Percentiles rank a stretch among this genome's conserved stretches.
These are phyloP conservation scores for Solanum paucissectum DNA, from an alignment of 257 asterid species.

Conservation along the genomic window DNA sequence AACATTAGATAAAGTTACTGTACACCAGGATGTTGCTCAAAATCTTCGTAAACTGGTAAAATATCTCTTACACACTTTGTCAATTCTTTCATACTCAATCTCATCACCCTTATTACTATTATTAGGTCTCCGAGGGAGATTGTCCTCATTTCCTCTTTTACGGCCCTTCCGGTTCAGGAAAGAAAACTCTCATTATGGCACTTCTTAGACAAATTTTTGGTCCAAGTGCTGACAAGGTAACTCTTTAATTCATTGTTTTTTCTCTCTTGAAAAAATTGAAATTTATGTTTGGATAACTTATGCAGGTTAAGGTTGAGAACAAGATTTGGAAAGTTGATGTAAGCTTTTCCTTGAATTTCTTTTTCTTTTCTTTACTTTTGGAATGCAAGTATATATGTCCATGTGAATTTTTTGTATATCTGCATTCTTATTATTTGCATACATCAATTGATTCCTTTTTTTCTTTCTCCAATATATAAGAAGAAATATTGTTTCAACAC, in stretches of 20 bases:
- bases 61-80: not conserved
- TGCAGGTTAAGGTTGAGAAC: conserved; percentile 94
- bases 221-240: conserved; percentile 84
- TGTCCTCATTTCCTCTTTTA: conserved; percentile 94
- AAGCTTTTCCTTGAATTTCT: conserved; percentile 20
- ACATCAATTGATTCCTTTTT: too few relatives aligned
- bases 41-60: conserved; percentile 88
- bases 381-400: not conserved
- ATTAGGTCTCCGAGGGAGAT: conserved; percentile 80
- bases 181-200: conserved; percentile 97
- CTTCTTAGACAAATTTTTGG: conserved; percentile 92
- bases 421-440: too few relatives aligned
- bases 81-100: not conserved
- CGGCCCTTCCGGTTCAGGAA: conserved; percentile 96
- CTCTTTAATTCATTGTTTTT: not conserved
- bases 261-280: not conserved
- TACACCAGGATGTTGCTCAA: conserved; percentile 77
- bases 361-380: not conserved
- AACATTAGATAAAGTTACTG: conserved; percentile 74
- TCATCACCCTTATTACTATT: not conserved
- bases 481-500: not conserved
- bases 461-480: too few relatives aligned
- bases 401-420: too few relatives aligned
- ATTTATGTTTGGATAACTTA: not conserved
- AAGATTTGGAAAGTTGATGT: conserved; percentile 93